Evolutionary conservation across 139 green algal genomes (phyloP).

Genomic region (Pedinophyceae sp.): DNA sequence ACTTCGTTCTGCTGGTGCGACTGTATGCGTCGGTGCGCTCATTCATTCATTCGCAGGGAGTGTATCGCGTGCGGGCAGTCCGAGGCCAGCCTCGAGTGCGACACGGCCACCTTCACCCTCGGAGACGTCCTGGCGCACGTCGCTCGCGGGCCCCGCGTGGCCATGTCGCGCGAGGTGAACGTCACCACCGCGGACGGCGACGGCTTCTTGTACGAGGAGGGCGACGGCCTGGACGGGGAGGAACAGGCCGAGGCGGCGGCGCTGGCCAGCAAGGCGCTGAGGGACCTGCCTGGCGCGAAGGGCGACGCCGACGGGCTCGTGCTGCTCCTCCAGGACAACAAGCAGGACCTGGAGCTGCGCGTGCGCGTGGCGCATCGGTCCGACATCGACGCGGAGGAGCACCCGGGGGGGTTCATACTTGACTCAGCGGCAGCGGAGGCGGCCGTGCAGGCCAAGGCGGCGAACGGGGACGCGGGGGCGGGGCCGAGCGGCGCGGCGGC

Average conservation of each 20-base stretch:
- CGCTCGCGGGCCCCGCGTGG: background rate
- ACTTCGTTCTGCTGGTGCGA: too few relatives aligned
- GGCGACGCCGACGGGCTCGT: background rate
- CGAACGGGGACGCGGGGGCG: background rate
- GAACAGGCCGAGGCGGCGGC: constrained; percentile 28
- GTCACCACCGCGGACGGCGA: constrained; percentile 15
- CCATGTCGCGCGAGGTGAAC: constrained; percentile 2
- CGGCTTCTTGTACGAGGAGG: constrained; percentile 69
- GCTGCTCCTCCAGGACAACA: constrained; percentile 18
- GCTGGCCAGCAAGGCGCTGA: constrained; percentile 26
- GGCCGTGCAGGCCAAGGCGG: background rate
- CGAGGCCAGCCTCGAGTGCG: background rate
- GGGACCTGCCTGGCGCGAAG: constrained; percentile 9
- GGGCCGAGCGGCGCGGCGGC: background rate
- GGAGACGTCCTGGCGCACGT: background rate
- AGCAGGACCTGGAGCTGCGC: constrained; percentile 10
- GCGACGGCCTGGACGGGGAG: constrained; percentile 64
- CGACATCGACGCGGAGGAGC: constrained; percentile 32
- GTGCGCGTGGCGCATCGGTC: constrained; percentile 8
- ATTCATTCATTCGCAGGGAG: constrained; percentile 5
- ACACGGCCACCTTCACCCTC: constrained; percentile 1
- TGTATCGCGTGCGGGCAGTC: constrained; percentile 5
- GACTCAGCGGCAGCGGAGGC: background rate
- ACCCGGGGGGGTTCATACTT: constrained; percentile 42
- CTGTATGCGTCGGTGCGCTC: too few relatives aligned